Percentiles rank a stretch among this genome's conserved stretches.
Evolutionary conservation across 1,284 basidiomycete species (phyloP).

Genomic region (Binderoboletus segoi): DNA sequence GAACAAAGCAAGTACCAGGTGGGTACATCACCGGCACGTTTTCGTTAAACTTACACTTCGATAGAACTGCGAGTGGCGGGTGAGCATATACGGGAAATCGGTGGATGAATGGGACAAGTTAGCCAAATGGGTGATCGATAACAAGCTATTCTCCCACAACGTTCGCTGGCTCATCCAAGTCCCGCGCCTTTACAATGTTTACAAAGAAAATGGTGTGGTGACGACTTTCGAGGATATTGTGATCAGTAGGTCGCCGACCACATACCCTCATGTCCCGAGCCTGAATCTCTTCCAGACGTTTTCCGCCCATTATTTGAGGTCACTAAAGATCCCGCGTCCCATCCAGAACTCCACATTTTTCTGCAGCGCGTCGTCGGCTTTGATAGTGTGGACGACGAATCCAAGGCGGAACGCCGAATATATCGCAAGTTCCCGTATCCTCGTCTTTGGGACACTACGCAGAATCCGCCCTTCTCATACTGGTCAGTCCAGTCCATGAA

Average conservation of each 20-base stretch:
- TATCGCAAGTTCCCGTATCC: conserved; percentile 98
- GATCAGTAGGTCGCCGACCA: conserved; percentile 59
- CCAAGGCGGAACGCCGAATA: conserved; percentile 88
- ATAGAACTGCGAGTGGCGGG: conserved; percentile 94
- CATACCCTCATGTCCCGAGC: not conserved
- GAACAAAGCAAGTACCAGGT: conserved; percentile 99
- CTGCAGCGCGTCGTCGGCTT: conserved; percentile 96
- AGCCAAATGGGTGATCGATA: conserved; percentile 93
- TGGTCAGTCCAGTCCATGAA: conserved; percentile 56
- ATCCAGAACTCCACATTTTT: conserved; percentile 96
- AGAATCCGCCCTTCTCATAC: conserved; percentile 94
- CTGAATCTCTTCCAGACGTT: conserved; percentile 61
- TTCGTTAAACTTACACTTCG: conserved; percentile 9
- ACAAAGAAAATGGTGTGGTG: conserved; percentile 88
- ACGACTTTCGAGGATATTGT: conserved; percentile 92
- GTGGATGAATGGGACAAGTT: conserved; percentile 96
- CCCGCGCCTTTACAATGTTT: conserved; percentile 94
- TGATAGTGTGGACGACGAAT: conserved; percentile 98
- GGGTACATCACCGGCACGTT: not conserved
- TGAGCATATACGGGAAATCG: conserved; percentile 91
- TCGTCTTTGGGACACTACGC: conserved; percentile 84
- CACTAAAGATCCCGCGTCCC: conserved; percentile 85
- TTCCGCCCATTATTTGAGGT: conserved; percentile 97
- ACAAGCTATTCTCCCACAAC: conserved; percentile 95
- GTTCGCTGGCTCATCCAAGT: conserved; percentile 98